These are phyloP conservation scores for Myriosclerotinia scirpicola DNA, from an alignment of 2,329 filamentous ascomycete genomes.

Conservation along the genomic window DNA sequence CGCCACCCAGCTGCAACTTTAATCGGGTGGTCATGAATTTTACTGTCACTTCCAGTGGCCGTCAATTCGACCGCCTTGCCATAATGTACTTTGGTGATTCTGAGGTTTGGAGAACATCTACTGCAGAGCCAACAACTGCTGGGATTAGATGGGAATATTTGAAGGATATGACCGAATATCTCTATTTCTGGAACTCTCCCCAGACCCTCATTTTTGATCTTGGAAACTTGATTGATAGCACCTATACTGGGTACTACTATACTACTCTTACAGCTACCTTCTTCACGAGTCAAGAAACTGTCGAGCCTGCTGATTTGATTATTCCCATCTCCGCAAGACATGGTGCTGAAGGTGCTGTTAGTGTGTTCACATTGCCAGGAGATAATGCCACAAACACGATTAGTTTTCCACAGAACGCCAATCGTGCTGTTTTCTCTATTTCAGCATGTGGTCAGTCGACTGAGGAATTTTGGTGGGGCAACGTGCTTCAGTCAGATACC, in stretches of 20 bases:
- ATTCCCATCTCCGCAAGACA: constrained; percentile 63
- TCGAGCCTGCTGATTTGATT: constrained; percentile 60
- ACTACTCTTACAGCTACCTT: constrained; percentile 73
- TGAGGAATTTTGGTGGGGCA: constrained; percentile 87
- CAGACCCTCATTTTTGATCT: constrained; percentile 81
- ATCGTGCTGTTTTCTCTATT: constrained; percentile 72
- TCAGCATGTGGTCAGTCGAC: constrained; percentile 71
- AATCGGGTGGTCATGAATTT: constrained; percentile 75
- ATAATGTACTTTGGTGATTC: constrained; percentile 74
- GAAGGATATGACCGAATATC: constrained; percentile 75
- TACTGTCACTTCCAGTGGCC: constrained; percentile 68
- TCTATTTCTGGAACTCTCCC: constrained; percentile 63
- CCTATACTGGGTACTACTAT: constrained; percentile 73
- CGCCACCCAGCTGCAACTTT: constrained; percentile 67
- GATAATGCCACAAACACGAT: constrained; percentile 60
- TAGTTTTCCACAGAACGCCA: constrained; percentile 63
- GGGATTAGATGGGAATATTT: constrained; percentile 76
- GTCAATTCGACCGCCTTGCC: constrained; percentile 75
- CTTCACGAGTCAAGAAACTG: constrained; percentile 52
- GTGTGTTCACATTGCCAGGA: constrained; percentile 66
- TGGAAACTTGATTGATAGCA: constrained; percentile 68
- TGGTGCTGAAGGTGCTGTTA: constrained; percentile 53
- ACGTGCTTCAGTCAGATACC: constrained; percentile 64
- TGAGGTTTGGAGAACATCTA: constrained; percentile 82
- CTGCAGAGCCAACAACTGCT: constrained; percentile 69